phyloP scores from a whole-genome alignment of 2,329 filamentous ascomycete species.

The Fusarium sp. region DNA sequence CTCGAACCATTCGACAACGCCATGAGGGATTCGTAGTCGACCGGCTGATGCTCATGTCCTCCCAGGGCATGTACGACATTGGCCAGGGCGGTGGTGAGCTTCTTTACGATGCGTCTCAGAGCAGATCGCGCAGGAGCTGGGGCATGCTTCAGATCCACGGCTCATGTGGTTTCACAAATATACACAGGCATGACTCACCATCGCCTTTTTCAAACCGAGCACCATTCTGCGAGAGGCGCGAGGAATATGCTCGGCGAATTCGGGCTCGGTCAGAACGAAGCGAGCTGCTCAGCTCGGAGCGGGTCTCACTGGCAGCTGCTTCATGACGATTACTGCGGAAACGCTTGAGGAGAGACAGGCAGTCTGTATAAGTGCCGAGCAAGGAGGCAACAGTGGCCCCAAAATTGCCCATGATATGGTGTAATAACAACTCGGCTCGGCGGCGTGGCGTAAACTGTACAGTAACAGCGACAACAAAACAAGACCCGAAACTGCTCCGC shows the following conservation, averaged over 20 bases:
- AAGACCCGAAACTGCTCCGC: slow-evolving; percentile 23
- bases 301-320: slow-evolving; percentile 36
- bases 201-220: slow-evolving; percentile 60
- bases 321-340: slow-evolving; percentile 42
- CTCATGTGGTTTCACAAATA: slow-evolving; percentile 17
- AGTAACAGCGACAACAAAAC: slow-evolving; percentile 13
- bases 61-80: slow-evolving; percentile 50
- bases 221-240: slow-evolving; percentile 55
- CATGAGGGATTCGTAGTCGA: slow-evolving; percentile 61
- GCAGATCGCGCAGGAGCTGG: slow-evolving; percentile 54
- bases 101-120: slow-evolving; percentile 56
- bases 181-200: slow-evolving; percentile 50
- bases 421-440: slow-evolving; percentile 11
- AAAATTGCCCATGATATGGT: slow-evolving; percentile 51
- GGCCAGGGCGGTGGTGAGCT: slow-evolving; percentile 56
- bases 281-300: slow-evolving; percentile 47
- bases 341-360: slow-evolving; percentile 56
- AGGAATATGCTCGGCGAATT: slow-evolving; percentile 57
- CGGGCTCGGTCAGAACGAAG: slow-evolving; percentile 55
- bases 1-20: slow-evolving; percentile 61
- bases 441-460: not conserved
- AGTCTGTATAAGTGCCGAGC: slow-evolving; percentile 60
- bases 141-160: slow-evolving; percentile 20
- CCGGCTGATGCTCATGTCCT: slow-evolving; percentile 45
- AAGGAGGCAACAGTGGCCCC: slow-evolving; percentile 57